Evolutionary conservation across 2,329 filamentous ascomycete species (phyloP), one percentile per base, ranked within the genome.

Genomic region (Phoma sp.): DNA sequence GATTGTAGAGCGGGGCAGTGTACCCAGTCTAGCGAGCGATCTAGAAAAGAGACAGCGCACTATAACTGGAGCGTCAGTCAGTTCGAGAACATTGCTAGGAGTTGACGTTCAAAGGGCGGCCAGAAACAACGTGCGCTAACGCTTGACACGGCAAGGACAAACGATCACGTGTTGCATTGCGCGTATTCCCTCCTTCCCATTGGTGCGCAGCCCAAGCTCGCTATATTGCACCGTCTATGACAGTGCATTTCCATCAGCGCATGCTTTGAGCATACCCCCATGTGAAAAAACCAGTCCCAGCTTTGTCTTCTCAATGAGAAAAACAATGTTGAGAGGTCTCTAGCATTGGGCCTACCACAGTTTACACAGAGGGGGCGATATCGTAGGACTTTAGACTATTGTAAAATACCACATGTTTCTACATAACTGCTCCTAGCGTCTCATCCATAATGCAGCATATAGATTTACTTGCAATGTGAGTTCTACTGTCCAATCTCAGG

Each of bases 11-110:
- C 35, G 44, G 44, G 15, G 25, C n/a, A 33, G 21, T 12, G 15
- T 33, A n/a, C 51, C 51, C 24, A 24, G 9, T 27, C 5, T 24
- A 35, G 40, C 19, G 44, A 43, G 35, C 40, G 50, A 19, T n/a
- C 15, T 33, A 25, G 35, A 17, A 49, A 44, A 21, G 13, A 29
- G 21, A 19, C 40, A 31, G 8, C n/a, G 31, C 22, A 44, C 24
- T 36, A 17, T 15, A 22, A 21, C 21, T 35, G 51, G 33, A 27
- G 29, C 44, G 19, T 25, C 21, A 17, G 9, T 4, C 27, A 41
- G 52, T 45, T 50, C 45, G 45, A 50, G 45, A 55, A 49, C 45
- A n/a, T 55, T 21, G 22, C 17, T 7, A n/a, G n/a, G 13, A 29
- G 24, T 33, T 41, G 43, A 53, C 17, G 45, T 25, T 39, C 39